Base-by-base conservation (phyloP, 1,139 yeast species). In the Nakaseomyces sp. region DNA sequence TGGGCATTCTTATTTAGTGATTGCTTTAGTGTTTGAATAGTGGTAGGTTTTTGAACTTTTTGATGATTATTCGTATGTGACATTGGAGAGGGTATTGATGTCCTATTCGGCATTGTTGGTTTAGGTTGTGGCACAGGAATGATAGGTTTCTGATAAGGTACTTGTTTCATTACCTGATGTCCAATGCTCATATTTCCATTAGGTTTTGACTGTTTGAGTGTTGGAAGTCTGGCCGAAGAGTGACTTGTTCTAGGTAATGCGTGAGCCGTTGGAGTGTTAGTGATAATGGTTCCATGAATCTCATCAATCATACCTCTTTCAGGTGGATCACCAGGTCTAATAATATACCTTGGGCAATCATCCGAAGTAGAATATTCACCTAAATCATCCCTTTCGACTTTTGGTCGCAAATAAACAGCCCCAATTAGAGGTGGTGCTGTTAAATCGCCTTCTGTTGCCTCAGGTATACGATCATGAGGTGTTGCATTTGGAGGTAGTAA, bases 361-460 rank as follows among this genome's bases (percentile, higher is more conserved):
- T 78, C 68, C 13, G 79, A 71, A 2, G 75, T 66, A 1, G 79
- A 73, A 60, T 79, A 81, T 61, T 82, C 89, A 43, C 89, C 89
- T 50, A 79, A 69, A 61, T 83, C 93, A 58, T 87, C 96, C 47
- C 79, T 79, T 36, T 79, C 79, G 50, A 80, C 78, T 33, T 80
- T 76, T 1, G 87, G 85, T 47, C 93, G 77, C 49, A 81, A 67
- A 60, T 85, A 91, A 5, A 89, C 96, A 31, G 86, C 93, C 19
- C 98, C 98, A 31, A 84, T 76, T 28, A 87, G 65, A 4, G 98
- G 98, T 10, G 97, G 97, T 0, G 95, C 94, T 57, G 82, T 81
- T 40, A 84, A 75, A 15, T 73, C 80, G 12, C 95, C 93, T 38
- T 50, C 79, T 1, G 79, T 74, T 1, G 96, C 91, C 48, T 81